Evolutionary conservation across 805 yeast species (phyloP), one percentile per base, ranked within the genome.

Genomic region (Ogataea chonburiensis): DNA sequence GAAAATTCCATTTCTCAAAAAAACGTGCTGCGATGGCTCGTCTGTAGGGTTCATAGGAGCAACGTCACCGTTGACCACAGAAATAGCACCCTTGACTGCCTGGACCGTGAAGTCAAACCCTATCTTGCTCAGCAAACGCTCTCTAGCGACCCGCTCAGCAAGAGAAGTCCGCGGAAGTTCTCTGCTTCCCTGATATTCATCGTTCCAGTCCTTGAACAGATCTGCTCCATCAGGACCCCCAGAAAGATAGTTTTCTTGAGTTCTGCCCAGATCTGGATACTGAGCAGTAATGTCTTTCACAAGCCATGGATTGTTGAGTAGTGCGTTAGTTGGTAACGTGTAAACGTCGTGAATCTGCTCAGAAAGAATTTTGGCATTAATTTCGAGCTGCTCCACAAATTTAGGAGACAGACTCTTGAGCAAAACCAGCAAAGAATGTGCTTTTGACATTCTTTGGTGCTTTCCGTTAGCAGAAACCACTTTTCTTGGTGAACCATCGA

Each of bases 31-130:
- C 16, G 69, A 71, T 11, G 66, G 61, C 4, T 72, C 70, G 35
- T 86, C 93, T 36, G 69, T 73, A n/a, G 95, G 88, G 58, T 89
- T 86, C 73, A 89, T 70, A 12, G 98, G 80, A 7, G 73, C 51
- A 33, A 87, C 55, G 49, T 85, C 85, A 28, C 91, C 95, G 45
- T 77, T 73, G 33, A 83, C 70, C 26, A 91, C 77, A 19, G 80
- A 73, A 48, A 83, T 66, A 10, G 96, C 96, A 31, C 95, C 93
- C 49, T 76, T 75, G 14, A 81, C 73, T 13, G 97, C 89, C 20
- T 77, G 74, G 12, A 70, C 66, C 17, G 88, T 77, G 64, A 91
- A 93, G 30, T 86, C 96, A 50, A 73, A 77, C 30, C 83, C 70
- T 17, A 81, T 71, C 54, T 81, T 82, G 56, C 78, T 77, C 40